Evolutionary conservation across 2,329 filamentous ascomycete species (phyloP).

Genomic region (Endoconidiophora polonica): DNA sequence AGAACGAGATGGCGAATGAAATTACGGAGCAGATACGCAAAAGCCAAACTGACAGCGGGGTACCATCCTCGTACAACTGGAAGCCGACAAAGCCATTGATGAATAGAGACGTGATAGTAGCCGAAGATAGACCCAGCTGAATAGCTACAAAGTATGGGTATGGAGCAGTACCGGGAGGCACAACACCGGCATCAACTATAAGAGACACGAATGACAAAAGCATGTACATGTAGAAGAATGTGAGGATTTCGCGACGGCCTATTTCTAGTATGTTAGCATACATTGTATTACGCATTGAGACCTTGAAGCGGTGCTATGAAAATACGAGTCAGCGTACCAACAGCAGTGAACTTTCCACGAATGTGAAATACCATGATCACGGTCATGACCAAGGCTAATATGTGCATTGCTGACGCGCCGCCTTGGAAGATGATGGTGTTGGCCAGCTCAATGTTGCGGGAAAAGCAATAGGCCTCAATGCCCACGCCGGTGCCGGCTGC

Average conservation of each 20-base stretch:
- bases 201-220: constrained; percentile 76
- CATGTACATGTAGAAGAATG: constrained; percentile 96
- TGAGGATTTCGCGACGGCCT: constrained; percentile 55
- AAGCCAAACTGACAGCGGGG: constrained; percentile 83
- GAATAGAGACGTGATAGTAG: constrained; percentile 72
- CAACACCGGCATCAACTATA: constrained; percentile 80
- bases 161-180: constrained; percentile 61
- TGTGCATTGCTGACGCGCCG: constrained; percentile 82
- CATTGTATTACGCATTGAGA: not conserved
- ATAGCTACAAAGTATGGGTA: constrained; percentile 86
- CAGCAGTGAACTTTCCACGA: constrained; percentile 92
- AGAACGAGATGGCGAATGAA: constrained; percentile 75
- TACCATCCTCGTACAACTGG: constrained; percentile 95
- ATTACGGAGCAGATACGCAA: constrained; percentile 59
- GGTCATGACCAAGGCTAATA: constrained; percentile 78
- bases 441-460: constrained; percentile 84
- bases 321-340: constrained; percentile 43
- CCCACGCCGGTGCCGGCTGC: constrained; percentile 51
- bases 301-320: not conserved
- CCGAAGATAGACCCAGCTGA: constrained; percentile 71
- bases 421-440: constrained; percentile 98
- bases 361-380: constrained; percentile 96
- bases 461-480: constrained; percentile 82
- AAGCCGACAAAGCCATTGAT: constrained; percentile 98
- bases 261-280: constrained; percentile 9